phyloP scores from a whole-genome alignment of 176 grass and related monocot genomes.

The Poa pratensis region DNA sequence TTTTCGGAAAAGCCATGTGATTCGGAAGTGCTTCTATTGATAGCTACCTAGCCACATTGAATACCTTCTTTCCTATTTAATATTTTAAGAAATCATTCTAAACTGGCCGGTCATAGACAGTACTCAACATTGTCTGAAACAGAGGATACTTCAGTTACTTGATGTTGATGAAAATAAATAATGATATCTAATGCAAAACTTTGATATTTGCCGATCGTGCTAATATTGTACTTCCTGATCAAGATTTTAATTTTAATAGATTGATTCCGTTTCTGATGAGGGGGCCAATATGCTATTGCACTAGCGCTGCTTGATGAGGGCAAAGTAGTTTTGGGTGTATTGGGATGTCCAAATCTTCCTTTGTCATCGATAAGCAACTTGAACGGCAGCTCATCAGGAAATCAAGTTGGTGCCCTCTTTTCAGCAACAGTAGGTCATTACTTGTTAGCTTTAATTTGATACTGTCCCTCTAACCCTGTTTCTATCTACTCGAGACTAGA shows the following conservation, averaged over 20 bases:
- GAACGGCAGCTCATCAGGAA: slow-evolving; percentile 38
- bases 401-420: slow-evolving; percentile 80
- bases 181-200: not conserved
- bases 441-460: slow-evolving; percentile 15
- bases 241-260: slow-evolving; percentile 8
- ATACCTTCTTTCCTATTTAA: not conserved
- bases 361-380: slow-evolving; percentile 67
- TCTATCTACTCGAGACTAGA: not conserved
- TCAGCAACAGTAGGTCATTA: slow-evolving; percentile 79
- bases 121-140: not conserved
- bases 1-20: slow-evolving; percentile 1
- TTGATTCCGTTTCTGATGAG: slow-evolving; percentile 78
- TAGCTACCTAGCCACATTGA: not conserved
- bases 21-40: not conserved
- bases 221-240: slow-evolving; percentile 13
- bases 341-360: slow-evolving; percentile 97
- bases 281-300: slow-evolving; percentile 98
- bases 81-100: not conserved
- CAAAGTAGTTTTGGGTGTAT: slow-evolving; percentile 89
- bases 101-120: not conserved
- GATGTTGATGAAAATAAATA: slow-evolving; percentile 3
- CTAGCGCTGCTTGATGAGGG: slow-evolving; percentile 93
- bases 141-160: not conserved
- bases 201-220: slow-evolving; percentile 1
- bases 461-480: slow-evolving; percentile 24